Percentiles rank a stretch among this genome's conserved stretches.
Conservation (phyloP, 2,329 filamentous ascomycete species). For the Zymoseptoria tritici region DNA sequence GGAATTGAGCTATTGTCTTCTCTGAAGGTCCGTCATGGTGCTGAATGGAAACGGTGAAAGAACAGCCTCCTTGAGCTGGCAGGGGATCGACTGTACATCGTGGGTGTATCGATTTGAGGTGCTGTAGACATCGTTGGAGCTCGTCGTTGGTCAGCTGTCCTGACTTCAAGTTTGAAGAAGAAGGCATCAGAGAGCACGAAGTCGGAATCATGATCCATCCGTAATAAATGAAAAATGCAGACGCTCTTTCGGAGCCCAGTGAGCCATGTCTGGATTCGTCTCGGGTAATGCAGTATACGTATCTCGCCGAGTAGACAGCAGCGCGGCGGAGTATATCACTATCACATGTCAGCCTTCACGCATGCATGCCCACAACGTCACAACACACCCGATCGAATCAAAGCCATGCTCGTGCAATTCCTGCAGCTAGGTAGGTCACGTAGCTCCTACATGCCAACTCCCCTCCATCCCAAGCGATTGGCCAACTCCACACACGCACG, state of each 20-base stretch:
- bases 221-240: too few relatives aligned
- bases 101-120: background rate
- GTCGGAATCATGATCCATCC: too few relatives aligned
- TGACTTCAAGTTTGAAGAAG: too few relatives aligned
- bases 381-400: background rate
- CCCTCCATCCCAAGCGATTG: too few relatives aligned
- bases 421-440: background rate
- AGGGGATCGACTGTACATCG: background rate
- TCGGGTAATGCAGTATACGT: too few relatives aligned
- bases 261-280: too few relatives aligned
- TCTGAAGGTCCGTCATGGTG: background rate
- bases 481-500: background rate
- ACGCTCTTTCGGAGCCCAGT: too few relatives aligned
- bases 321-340: too few relatives aligned
- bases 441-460: background rate
- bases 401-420: background rate
- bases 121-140: background rate
- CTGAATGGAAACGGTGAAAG: constrained; percentile 4
- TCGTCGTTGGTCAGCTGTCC: background rate
- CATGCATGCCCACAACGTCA: too few relatives aligned
- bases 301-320: too few relatives aligned
- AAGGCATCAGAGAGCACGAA: too few relatives aligned
- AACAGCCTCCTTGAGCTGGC: constrained; percentile 11
- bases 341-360: too few relatives aligned
- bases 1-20: constrained; percentile 7